Percentiles rank a stretch among this genome's conserved stretches.
These are phyloP conservation scores for Asterella californica DNA, from an alignment of 225 moss, liverwort and hornwort species.

Conservation along the genomic window DNA sequence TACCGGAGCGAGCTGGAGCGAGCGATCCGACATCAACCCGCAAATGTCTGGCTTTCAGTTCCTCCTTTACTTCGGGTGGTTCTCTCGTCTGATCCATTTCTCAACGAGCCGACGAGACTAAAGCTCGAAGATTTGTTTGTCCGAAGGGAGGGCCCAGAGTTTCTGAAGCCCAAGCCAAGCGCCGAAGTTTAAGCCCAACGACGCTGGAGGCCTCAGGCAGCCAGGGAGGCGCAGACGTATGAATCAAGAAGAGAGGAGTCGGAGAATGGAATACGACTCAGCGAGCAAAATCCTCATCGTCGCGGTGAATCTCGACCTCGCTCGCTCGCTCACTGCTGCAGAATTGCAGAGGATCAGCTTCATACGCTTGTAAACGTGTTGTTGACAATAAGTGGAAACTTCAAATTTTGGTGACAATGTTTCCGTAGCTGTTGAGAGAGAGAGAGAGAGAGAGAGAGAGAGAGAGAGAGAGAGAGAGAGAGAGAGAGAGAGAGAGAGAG, in stretches of 20 bases:
- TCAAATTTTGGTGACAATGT: neutral
- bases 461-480: neutral
- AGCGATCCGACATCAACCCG: neutral
- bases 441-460: too few species aligned
- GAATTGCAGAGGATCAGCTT: neutral
- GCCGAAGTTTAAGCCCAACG: neutral
- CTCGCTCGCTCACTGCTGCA: neutral
- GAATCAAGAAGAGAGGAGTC: neutral
- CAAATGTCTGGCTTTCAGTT: neutral
- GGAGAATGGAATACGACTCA: neutral
- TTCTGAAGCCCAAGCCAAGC: neutral
- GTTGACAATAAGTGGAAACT: neutral
- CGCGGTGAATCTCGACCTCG: neutral
- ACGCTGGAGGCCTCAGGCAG: neutral
- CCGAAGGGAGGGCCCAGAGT: neutral
- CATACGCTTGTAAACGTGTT: neutral
- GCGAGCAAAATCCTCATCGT: neutral
- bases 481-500: too few species aligned
- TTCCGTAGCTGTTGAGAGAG: neutral
- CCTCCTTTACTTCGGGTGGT: neutral
- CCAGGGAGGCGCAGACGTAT: neutral
- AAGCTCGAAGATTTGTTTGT: neutral
- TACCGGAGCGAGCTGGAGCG: too few species aligned
- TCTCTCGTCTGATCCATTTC: neutral
- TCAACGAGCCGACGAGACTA: too few species aligned